These are phyloP conservation scores for Metschnikowia bowlesiae DNA, from an alignment of 805 yeast species.

Conservation along the genomic window DNA sequence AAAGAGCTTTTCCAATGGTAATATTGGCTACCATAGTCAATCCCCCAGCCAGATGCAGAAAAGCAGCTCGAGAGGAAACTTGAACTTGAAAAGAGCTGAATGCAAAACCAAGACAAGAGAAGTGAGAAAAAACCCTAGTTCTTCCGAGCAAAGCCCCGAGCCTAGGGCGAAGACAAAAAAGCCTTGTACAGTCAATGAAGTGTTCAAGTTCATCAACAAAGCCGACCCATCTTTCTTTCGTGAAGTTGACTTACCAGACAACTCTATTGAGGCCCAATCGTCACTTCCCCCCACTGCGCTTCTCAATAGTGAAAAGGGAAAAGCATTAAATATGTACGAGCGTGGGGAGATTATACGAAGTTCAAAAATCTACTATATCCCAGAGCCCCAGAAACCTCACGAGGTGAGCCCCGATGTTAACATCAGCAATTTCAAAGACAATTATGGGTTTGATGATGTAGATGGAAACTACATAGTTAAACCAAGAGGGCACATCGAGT, in stretches of 20 bases:
- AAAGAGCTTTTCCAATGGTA: not conserved
- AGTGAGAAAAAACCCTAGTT: not conserved
- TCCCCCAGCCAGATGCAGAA: not conserved
- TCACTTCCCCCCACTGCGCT: conserved; percentile 7
- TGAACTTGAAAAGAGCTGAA: not conserved
- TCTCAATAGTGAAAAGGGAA: conserved; percentile 2
- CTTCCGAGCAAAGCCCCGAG: not conserved
- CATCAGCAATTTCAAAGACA: conserved; percentile 37
- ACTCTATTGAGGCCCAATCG: conserved; percentile 3
- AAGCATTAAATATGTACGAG: conserved; percentile 49
- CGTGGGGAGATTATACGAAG: conserved; percentile 54
- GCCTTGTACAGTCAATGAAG: conserved; percentile 13
- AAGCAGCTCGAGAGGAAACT: not conserved
- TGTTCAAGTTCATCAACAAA: conserved; percentile 20
- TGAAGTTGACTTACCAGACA: conserved; percentile 6
- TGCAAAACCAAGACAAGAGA: not conserved
- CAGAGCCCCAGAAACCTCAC: conserved; percentile 20
- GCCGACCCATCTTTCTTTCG: conserved; percentile 28
- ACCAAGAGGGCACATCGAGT: conserved; percentile 68
- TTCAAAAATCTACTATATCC: conserved; percentile 48
- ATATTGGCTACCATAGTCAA: not conserved
- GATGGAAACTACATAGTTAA: conserved; percentile 56
- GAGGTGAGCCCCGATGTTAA: conserved; percentile 22
- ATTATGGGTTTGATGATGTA: conserved; percentile 71
- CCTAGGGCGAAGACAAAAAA: conserved; percentile 5